Evolutionary conservation across 768 basidiomycete genomes (phyloP), one percentile per base, ranked within the genome.

Genomic region (Lentinus tigrinus): DNA sequence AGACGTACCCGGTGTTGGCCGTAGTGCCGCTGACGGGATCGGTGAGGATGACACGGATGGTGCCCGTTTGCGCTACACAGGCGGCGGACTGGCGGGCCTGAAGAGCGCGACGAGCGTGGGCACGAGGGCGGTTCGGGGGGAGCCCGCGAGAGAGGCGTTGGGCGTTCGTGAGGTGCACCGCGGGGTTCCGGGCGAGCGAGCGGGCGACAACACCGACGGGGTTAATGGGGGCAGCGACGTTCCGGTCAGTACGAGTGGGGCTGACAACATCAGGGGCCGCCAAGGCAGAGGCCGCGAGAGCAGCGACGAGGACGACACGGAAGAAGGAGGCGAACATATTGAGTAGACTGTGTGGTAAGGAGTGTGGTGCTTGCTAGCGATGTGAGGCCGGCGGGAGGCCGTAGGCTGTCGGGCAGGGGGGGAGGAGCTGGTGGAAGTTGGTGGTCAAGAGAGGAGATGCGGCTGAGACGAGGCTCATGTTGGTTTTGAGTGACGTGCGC

Each of bases 111-210:
- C 56, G 36, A 26, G 24, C 26, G 51, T 24, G 56, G 37, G 60
- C 51, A 9, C 57, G 56, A 1, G 62, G 62, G 42, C 60, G 58
- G 48, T 66, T 66, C 40, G 49, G 65, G 16, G 62, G 38, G 23
- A 66, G 58, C 1, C 65, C 62, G 14, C 54, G 56, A 27, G 60
- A 56, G 42, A 66, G 39, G 11, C 62, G 53, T 49, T 66, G 38
- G n/a, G 53, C 65, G 57, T 66, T 66, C n/a, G 65, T 57, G 40
- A 61, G 36, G 1, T 38, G 51, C 28, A 47, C 40, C 28, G 53
- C 52, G 24, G 53, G 28, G 27, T 36, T 26, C 14, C 38, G 24
- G 14, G 53, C 39, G 39, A 66, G 44, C 9, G 57, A 19, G 36
- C 48, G 38, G 17, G 54, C 14, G 48, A 39, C 34, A 11, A n/a